Base-by-base conservation (phyloP, 768 basidiomycete species). In the Leccinellum luteum region DNA sequence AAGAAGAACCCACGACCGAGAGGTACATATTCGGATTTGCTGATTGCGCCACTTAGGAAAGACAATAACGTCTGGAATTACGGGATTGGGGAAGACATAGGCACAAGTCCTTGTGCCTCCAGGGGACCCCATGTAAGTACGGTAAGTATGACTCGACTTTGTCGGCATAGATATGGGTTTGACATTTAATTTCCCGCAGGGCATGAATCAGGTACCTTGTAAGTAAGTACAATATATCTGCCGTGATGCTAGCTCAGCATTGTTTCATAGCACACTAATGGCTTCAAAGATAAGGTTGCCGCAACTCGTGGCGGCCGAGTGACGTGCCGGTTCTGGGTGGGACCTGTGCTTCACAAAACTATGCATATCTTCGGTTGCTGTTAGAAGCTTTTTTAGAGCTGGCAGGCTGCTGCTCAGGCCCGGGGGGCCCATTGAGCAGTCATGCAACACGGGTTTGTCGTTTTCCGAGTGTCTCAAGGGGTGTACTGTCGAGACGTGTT, bases 371-470 rank as follows among this genome's bases (percentile, higher is more conserved):
- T 14, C 35, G 81, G 79, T 86, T n/a, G 84, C 80, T 5, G 79
- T 72, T 85, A 3, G 83, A 86, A 65, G 70, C 69, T 7, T 87
- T 76, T 2, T 70, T 86, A 49, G 85, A 86, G 58, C 15, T 35
- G 34, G 7, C 34, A 17, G 15, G n/a, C n/a, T 35, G 34, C 34
- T 35, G 3, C 34, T 35, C 34, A 14, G 34, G 15, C 34, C 15
- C 34, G 34, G 34, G 30, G 85, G 85, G 81, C 78, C 4, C 25
- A 1, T 79, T 79, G 0, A 70, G 79, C 1, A 75, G 1, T 79
- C 85, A 5, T 81, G 82, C 52, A 83, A 81, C 51, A 82, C 82
- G 17, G 81, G 78, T 78, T 57, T 28, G 32, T 51, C 9, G 2
- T 19, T 53, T 57, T 3, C 48, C 57, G 19, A 58, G 49, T 14